phyloP scores from a whole-genome alignment of 495 filamentous ascomycete species.

The Corynascus novoguineensis region DNA sequence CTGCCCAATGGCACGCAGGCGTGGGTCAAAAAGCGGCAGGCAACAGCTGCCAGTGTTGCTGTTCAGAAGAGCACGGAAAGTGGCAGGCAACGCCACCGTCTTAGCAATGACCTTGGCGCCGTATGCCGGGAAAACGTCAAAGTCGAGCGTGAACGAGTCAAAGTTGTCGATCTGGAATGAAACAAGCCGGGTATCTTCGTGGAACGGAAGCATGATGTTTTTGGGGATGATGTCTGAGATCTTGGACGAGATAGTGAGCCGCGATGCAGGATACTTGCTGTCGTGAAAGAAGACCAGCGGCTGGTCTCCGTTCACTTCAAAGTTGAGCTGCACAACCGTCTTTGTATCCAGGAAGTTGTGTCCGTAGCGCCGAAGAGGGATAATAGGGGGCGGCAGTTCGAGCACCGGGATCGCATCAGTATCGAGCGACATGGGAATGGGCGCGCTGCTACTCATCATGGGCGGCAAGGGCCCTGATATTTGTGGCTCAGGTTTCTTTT shows the following conservation, averaged over 20 bases:
- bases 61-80: slow-evolving; percentile 61
- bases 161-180: slow-evolving; percentile 95
- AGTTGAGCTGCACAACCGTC: slow-evolving; percentile 84
- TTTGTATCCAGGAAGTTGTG: slow-evolving; percentile 98
- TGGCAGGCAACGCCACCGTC: slow-evolving; percentile 79
- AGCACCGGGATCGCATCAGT: slow-evolving; percentile 84
- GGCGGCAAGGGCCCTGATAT: slow-evolving; percentile 30
- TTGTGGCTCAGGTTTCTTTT: slow-evolving; percentile 25
- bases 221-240: slow-evolving; percentile 91
- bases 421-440: slow-evolving; percentile 63
- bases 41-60: slow-evolving; percentile 77
- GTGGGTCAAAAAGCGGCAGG: slow-evolving; percentile 85
- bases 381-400: slow-evolving; percentile 92
- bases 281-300: slow-evolving; percentile 89
- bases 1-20: slow-evolving; percentile 88
- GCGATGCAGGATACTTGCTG: slow-evolving; percentile 89
- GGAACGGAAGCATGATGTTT: slow-evolving; percentile 89
- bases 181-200: slow-evolving; percentile 85
- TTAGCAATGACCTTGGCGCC: slow-evolving; percentile 95
- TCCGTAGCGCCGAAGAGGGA: slow-evolving; percentile 87
- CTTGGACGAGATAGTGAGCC: slow-evolving; percentile 93
- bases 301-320: slow-evolving; percentile 63
- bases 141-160: slow-evolving; percentile 88
- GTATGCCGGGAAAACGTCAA: slow-evolving; percentile 96
- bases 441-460: slow-evolving; percentile 45